Evolutionary conservation across 352 stramenopile genomes (phyloP).

Genomic region (Phytophthora pisi): DNA sequence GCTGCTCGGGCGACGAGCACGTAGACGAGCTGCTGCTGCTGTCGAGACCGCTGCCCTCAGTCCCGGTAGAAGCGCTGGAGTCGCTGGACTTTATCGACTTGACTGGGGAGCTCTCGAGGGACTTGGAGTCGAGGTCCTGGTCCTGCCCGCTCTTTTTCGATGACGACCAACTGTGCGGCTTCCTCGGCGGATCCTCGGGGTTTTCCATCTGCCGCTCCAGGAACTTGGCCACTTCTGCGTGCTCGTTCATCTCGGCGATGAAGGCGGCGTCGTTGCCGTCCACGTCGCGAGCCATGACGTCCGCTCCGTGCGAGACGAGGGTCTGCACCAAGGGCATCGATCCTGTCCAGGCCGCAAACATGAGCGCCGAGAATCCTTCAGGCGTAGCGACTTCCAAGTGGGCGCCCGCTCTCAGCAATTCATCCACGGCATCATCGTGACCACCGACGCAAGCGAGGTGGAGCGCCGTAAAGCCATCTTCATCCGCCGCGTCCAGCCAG

Average conservation of each 20-base stretch:
- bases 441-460: constrained; percentile 62
- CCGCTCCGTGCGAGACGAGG: constrained; percentile 42
- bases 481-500: constrained; percentile 46
- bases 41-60: constrained; percentile 26
- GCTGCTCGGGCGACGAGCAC: constrained; percentile 37
- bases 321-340: constrained; percentile 47
- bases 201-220: constrained; percentile 38
- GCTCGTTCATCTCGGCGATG: constrained; percentile 59
- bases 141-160: constrained; percentile 33
- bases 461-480: constrained; percentile 67
- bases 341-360: constrained; percentile 57
- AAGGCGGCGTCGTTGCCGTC: constrained; percentile 57
- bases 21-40: constrained; percentile 34
- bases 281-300: constrained; percentile 47
- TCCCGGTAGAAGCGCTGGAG: constrained; percentile 29
- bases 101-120: constrained; percentile 20
- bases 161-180: constrained; percentile 25
- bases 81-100: constrained; percentile 33
- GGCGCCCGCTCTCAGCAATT: constrained; percentile 47
- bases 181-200: constrained; percentile 20
- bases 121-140: constrained; percentile 22
- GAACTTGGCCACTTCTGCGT: constrained; percentile 49
- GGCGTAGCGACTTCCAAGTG: constrained; percentile 50
- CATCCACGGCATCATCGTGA: constrained; percentile 48
- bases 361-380: constrained; percentile 64